These are phyloP conservation scores for Chenopodium album DNA, from an alignment of 148 eudicot species.

Conservation along the genomic window DNA sequence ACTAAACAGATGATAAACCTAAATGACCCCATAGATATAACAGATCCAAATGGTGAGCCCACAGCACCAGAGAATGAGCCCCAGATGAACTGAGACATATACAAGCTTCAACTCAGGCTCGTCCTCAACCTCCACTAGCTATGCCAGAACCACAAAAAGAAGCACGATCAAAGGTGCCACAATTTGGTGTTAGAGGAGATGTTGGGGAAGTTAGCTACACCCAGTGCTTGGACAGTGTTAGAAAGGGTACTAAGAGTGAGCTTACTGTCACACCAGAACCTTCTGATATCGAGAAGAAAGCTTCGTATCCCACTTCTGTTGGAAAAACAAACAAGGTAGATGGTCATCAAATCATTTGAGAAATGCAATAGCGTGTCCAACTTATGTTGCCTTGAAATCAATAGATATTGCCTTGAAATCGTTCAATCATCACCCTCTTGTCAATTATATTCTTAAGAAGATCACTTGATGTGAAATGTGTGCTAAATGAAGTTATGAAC, in stretches of 20 bases:
- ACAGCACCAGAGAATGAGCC: conserved; percentile 36
- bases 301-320: conserved; percentile 11
- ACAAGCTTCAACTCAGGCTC: conserved; percentile 18
- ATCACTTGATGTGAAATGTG: not conserved
- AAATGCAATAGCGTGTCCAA: not conserved
- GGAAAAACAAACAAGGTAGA: conserved; percentile 16
- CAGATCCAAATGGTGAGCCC: conserved; percentile 28
- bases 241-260: conserved; percentile 15
- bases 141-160: conserved; percentile 22
- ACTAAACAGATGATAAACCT: conserved; percentile 44
- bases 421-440: no score
- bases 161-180: conserved; percentile 28
- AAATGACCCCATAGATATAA: conserved; percentile 46
- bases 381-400: no score
- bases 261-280: conserved; percentile 10
- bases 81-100: conserved; percentile 37
- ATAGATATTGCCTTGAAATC: no score
- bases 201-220: conserved; percentile 36
- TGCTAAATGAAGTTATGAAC: no score
- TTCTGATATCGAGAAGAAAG: conserved; percentile 27
- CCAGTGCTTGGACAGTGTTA: conserved; percentile 23
- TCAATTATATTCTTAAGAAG: no score
- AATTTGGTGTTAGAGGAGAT: conserved; percentile 37
- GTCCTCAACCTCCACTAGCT: not conserved
- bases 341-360: conserved; percentile 16